Evolutionary conservation across 2,329 filamentous ascomycete species (phyloP).

Genomic region (Lasiodiplodia sp.): DNA sequence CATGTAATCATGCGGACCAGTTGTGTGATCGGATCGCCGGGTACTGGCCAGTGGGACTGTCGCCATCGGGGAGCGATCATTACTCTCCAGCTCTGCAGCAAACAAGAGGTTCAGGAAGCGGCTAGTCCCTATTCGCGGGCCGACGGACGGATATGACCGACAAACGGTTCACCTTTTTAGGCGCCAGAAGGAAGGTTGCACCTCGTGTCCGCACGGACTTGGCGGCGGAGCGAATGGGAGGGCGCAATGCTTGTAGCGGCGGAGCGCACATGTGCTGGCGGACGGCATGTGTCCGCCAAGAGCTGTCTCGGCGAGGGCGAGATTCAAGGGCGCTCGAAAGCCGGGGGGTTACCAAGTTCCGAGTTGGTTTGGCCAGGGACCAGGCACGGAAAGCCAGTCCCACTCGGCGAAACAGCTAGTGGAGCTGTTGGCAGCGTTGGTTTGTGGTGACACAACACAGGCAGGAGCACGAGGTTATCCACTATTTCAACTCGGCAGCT

Average conservation of each 20-base stretch:
- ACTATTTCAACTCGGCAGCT: neutral
- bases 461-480: neutral
- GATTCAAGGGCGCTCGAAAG: neutral
- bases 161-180: neutral
- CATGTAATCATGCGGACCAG: slow-evolving; percentile 1
- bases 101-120: neutral
- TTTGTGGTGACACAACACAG: neutral
- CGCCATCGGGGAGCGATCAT: slow-evolving; percentile 6
- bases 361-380: neutral
- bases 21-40: slow-evolving; percentile 2
- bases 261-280: slow-evolving; percentile 4
- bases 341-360: slow-evolving; percentile 7
- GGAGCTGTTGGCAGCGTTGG: slow-evolving; percentile 6
- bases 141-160: slow-evolving; percentile 10
- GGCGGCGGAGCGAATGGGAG: neutral
- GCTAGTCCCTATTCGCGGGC: neutral
- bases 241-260: neutral
- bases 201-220: slow-evolving; percentile 8
- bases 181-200: neutral
- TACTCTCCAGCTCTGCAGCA: slow-evolving; percentile 4
- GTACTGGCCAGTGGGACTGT: neutral
- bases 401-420: neutral
- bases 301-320: slow-evolving; percentile 20
- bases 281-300: slow-evolving; percentile 4
- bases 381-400: slow-evolving; percentile 5